Evolutionary conservation across 306 rosid genomes (phyloP).

Genomic region (Acacia melanoxylon): DNA sequence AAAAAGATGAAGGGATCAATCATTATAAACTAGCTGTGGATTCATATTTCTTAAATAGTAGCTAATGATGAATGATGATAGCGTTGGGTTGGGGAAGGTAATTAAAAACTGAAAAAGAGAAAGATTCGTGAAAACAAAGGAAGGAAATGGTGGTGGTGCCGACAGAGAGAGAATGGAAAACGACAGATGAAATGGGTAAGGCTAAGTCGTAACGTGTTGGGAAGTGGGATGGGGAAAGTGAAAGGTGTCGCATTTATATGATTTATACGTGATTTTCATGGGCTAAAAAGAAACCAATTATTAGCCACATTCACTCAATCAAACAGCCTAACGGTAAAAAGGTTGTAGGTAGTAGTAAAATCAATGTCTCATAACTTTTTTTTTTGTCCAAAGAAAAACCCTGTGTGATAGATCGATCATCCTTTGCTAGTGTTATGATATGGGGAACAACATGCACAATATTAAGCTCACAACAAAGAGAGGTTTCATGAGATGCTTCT

Average conservation of each 20-base stretch:
- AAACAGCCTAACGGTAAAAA: not conserved
- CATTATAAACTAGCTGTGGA: not conserved
- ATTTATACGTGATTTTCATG: constrained; percentile 6
- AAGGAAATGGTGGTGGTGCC: constrained; percentile 30
- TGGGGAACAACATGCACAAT: not conserved
- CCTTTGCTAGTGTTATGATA: not conserved
- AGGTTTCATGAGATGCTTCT: too few relatives aligned
- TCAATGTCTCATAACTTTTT: not conserved
- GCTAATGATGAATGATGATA: not conserved
- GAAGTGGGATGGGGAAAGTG: constrained; percentile 13
- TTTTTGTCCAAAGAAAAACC: too few relatives aligned
- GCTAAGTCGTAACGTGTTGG: constrained; percentile 20
- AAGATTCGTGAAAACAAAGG: not conserved
- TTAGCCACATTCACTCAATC: constrained; percentile 1
- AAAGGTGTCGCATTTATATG: not conserved
- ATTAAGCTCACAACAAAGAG: not conserved
- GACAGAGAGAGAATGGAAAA: constrained; percentile 41
- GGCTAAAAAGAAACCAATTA: constrained; percentile 31
- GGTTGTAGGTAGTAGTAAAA: not conserved
- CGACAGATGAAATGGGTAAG: constrained; percentile 28
- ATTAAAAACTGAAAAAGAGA: not conserved
- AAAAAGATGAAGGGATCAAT: not conserved
- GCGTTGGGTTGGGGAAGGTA: not conserved
- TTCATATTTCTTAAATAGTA: not conserved
- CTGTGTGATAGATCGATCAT: not conserved